Conservation (phyloP, 1,284 basidiomycete genomes). For the Testicularia cyperi region DNA sequence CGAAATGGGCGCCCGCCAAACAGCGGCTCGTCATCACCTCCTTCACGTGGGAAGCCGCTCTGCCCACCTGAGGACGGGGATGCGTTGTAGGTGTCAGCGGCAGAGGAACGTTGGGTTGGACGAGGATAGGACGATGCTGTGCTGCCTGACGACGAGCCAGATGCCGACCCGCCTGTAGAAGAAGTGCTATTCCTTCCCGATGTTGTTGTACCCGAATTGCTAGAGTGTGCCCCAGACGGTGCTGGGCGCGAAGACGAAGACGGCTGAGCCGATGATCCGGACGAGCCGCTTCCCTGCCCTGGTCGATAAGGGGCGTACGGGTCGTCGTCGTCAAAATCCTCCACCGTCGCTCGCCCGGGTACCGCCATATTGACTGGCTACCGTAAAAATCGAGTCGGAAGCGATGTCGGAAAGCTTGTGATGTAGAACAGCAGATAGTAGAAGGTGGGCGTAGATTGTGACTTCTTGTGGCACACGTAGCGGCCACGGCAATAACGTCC, state of each 20-base stretch:
- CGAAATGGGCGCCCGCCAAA: constrained; percentile 55
- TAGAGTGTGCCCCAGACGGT: too few species aligned
- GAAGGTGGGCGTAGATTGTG: too few species aligned
- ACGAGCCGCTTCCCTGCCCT: neutral
- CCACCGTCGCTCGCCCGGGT: constrained; percentile 26
- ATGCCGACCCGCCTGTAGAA: neutral
- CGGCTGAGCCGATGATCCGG: too few species aligned
- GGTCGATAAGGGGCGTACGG: constrained; percentile 29
- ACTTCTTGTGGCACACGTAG: too few species aligned
- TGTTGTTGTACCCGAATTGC: too few species aligned
- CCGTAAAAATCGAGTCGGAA: neutral
- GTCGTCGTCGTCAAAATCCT: constrained; percentile 33
- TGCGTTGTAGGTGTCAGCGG: constrained; percentile 11
- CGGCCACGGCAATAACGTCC: too few species aligned
- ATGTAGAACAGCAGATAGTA: too few species aligned
- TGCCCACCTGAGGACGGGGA: constrained; percentile 18
- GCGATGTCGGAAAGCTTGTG: too few species aligned
- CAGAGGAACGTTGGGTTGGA: too few species aligned
- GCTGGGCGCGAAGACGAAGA: constrained; percentile 2
- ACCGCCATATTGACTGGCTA: constrained; percentile 16
- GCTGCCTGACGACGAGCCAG: constrained; percentile 1
- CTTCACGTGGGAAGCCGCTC: constrained; percentile 11
- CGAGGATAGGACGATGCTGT: too few species aligned
- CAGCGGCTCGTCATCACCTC: constrained; percentile 46
- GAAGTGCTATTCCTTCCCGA: too few species aligned